Base-by-base conservation (phyloP, 2,329 filamentous ascomycete genomes). In the Alternaria sp. region DNA sequence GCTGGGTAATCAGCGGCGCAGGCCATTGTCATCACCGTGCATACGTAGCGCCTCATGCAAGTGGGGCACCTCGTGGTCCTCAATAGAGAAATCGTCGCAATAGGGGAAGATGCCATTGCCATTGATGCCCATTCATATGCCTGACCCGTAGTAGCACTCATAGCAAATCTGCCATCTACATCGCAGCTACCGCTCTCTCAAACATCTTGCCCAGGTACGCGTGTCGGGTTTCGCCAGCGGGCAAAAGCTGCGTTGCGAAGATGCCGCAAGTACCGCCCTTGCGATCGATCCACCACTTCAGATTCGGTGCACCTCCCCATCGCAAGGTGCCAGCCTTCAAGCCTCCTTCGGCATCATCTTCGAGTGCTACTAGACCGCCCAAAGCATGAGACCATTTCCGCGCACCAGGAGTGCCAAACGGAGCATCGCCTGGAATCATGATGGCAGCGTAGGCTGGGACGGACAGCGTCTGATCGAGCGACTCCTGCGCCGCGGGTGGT, bases 261-360 rank as follows among this genome's bases (percentile, higher is more conserved):
- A 77, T 51, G 10, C 71, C 75, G 49, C 70, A 73, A 8, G 70
- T 67, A 1, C 68, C 69, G 8, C 66, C 67, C 44, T 66, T 52
- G n/a, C 70, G 66, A 50, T 77, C 74, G 40, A 76, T 70, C 69
- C 72, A 75, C 74, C 73, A 73, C 13, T 66, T 69, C 49, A 69
- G 52, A 54, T 70, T 72, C 4, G 72, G 72, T 15, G 64, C 63
- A 25, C 73, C 73, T 21, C 65, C 70, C 72, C 71, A 73, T 12
- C 69, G 61, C 51, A 73, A 51, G 7, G 28, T 13, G 6, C 60
- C 61, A 19, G 62, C 51, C 36, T 64, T 62, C 10, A 72, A 61
- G 1, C 62, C 64, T 19, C 61, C 43, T 13, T 44, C 30, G 13
- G 30, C 61, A 11, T 69, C 65, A 17, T 64, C 62, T 9, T 62